Evolutionary conservation across 495 filamentous ascomycete genomes (phyloP), one percentile per base, ranked within the genome.

Genomic region (Glarea lozoyensis): DNA sequence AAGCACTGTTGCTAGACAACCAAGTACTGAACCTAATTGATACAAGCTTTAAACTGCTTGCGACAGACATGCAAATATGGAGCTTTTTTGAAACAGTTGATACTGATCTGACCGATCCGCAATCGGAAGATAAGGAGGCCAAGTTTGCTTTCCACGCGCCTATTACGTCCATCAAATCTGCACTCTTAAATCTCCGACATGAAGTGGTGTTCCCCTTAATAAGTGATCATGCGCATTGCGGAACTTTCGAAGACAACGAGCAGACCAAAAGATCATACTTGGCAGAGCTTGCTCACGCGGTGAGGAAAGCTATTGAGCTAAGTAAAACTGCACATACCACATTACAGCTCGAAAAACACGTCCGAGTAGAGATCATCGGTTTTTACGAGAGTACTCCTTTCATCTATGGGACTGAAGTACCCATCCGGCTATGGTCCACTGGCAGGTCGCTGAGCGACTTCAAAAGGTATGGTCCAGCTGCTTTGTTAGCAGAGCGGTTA

Each of bases 1-100:
- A 18, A 3, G 7, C n/a, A 18, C 25, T 45, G 12, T 12, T 13
- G 19, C 21, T 45, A 24, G 15, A 45, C 17, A 4, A 45, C 20
- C 4, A 11, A 6, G 22, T 45, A 13, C 25, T 45, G 7, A 16
- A 7, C 13, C 11, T 12, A 12, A 17, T 38, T 4, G 35, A 37
- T 25, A 12, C 13, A 7, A 13, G 19, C 31, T 84, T 83, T 52
- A 69, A 70, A 43, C 63, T 70, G 5, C 67, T 80, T 12, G 72
- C 75, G 2, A 70, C 72, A 27, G 79, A 82, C 39, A 64, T 82
- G 33, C 76, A 74, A 36, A 60, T 84, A n/a, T 82, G 77, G 73
- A 75, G 76, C 3, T 79, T 82, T 21, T 72, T 78, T 24, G 79
- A 83, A 53, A 82, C 75, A 0, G 55, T 70, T 2, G 80, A 84